These are phyloP conservation scores for Xylariales sp. DNA, from an alignment of 2,329 filamentous ascomycete species.

Conservation along the genomic window DNA sequence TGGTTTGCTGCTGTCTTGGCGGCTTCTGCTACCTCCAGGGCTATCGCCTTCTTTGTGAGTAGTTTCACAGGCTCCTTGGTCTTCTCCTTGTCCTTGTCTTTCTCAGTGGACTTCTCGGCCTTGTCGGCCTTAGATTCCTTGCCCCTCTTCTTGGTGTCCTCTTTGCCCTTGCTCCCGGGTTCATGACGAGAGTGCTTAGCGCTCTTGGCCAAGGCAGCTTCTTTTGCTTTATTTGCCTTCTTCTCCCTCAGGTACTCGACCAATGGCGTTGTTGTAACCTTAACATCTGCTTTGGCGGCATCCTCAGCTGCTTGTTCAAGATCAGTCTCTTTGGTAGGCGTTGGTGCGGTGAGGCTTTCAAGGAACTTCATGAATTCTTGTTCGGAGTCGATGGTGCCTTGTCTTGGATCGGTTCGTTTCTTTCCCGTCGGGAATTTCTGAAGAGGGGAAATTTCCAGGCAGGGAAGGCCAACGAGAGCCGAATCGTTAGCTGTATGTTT, in stretches of 20 bases:
- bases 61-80: conserved; percentile 72
- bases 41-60: conserved; percentile 67
- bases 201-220: conserved; percentile 64
- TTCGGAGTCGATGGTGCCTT: conserved; percentile 97
- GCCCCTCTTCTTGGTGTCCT: conserved; percentile 63
- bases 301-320: conserved; percentile 62
- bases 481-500: conserved; percentile 79
- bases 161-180: conserved; percentile 63
- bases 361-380: conserved; percentile 95
- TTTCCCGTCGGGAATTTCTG: conserved; percentile 83
- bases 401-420: conserved; percentile 81
- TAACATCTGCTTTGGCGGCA: conserved; percentile 61
- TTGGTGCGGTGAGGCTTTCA: conserved; percentile 81
- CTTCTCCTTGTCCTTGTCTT: conserved; percentile 63
- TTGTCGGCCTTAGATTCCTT: conserved; percentile 75
- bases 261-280: conserved; percentile 84
- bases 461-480: conserved; percentile 80
- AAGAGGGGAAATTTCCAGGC: conserved; percentile 84
- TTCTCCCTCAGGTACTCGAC: conserved; percentile 93
- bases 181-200: conserved; percentile 69
- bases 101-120: conserved; percentile 70
- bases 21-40: conserved; percentile 61
- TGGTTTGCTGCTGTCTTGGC: conserved; percentile 58
- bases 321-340: conserved; percentile 61
- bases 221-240: conserved; percentile 79